phyloP scores from a whole-genome alignment of 768 basidiomycete species.

The Mycena rosella region DNA sequence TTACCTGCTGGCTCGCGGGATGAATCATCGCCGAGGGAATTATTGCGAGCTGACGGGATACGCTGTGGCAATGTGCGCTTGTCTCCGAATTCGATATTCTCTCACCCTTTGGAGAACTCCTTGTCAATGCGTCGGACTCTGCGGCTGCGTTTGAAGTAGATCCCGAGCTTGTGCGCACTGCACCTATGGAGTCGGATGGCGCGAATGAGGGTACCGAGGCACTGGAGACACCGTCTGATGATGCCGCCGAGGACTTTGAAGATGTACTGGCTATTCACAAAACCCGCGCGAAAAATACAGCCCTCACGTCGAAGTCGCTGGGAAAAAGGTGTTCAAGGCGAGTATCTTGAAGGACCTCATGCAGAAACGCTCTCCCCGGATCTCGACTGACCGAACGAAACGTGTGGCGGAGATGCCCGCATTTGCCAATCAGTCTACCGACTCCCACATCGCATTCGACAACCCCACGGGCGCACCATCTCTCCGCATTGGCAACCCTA shows the following conservation, averaged over 20 bases:
- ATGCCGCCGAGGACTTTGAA: conserved; percentile 6
- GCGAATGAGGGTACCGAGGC: background rate
- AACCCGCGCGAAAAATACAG: background rate
- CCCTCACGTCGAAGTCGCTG: background rate
- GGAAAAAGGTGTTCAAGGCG: conserved; percentile 13
- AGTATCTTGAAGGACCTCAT: background rate
- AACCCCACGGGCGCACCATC: background rate
- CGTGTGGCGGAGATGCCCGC: background rate
- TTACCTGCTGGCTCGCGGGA: too few relatives aligned
- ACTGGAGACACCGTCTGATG: background rate
- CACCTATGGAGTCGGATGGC: background rate
- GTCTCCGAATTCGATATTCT: background rate
- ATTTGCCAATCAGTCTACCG: background rate
- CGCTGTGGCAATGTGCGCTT: background rate
- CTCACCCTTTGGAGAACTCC: background rate
- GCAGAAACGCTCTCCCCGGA: background rate
- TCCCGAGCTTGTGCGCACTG: background rate
- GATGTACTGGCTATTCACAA: conserved; percentile 8
- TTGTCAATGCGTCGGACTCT: background rate
- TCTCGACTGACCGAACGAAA: background rate
- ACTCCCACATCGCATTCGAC: background rate
- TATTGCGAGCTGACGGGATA: background rate
- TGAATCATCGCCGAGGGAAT: too few relatives aligned
- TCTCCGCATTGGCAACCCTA: conserved; percentile 13
- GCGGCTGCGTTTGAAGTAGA: background rate